phyloP scores from a whole-genome alignment of 2,329 filamentous ascomycete species.

The Pestalotiopsis sp. region DNA sequence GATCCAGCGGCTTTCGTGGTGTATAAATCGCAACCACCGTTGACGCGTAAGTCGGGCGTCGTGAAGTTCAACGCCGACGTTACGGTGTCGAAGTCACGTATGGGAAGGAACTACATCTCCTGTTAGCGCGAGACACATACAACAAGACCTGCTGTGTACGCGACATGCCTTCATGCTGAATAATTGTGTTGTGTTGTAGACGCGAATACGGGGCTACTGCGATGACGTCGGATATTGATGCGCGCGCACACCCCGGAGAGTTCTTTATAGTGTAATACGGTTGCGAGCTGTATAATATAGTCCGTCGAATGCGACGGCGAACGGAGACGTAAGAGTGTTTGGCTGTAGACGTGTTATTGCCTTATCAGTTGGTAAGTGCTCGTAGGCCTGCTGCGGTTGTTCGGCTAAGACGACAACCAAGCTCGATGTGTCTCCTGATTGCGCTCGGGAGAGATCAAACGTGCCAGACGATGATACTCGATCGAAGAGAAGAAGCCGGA shows the following conservation, averaged over 20 bases:
- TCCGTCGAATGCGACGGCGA: background rate
- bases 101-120: constrained; percentile 74
- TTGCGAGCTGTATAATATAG: background rate
- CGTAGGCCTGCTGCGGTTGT: background rate
- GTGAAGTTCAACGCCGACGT: constrained; percentile 94
- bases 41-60: constrained; percentile 87
- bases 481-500: constrained; percentile 23
- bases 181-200: background rate
- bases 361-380: constrained; percentile 1
- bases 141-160: background rate
- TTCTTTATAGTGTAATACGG: background rate
- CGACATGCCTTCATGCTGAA: constrained; percentile 16
- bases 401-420: constrained; percentile 7
- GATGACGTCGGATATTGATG: background rate
- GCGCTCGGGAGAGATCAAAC: constrained; percentile 17
- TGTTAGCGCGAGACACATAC: background rate
- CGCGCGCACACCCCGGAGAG: background rate
- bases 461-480: constrained; percentile 27
- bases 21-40: constrained; percentile 93
- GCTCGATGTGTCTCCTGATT: constrained; percentile 18
- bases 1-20: constrained; percentile 93
- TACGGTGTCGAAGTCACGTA: constrained; percentile 88
- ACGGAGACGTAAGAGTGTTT: background rate
- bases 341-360: background rate
- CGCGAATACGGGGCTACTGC: background rate